Percentiles rank a stretch among this genome's conserved stretches.
Conservation (phyloP, 169 alveolate genomes). For the Cryptosporidium meleagridis region DNA sequence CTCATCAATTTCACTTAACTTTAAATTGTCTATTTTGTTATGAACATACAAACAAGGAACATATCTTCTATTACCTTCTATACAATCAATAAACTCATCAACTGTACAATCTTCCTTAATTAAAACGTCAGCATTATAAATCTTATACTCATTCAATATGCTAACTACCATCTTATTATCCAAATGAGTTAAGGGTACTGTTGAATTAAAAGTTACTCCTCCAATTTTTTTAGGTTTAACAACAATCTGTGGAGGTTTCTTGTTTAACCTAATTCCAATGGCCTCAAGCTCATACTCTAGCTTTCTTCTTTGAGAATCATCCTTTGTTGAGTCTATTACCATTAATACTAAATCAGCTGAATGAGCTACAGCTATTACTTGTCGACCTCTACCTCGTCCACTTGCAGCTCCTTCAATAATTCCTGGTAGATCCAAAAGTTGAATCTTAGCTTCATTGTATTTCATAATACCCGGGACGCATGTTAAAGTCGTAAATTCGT, state of each 20-base stretch:
- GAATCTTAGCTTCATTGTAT: slow-evolving; percentile 91
- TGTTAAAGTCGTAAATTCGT: slow-evolving; percentile 91
- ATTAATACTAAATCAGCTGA: slow-evolving; percentile 88
- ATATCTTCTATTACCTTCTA: slow-evolving; percentile 93
- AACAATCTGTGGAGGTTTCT: slow-evolving; percentile 85
- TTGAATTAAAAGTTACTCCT: slow-evolving; percentile 84
- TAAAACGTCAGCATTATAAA: slow-evolving; percentile 87
- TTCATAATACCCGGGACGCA: slow-evolving; percentile 90
- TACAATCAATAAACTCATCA: slow-evolving; percentile 90
- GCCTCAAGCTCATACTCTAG: slow-evolving; percentile 86
- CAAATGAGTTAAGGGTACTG: slow-evolving; percentile 85
- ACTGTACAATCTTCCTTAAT: slow-evolving; percentile 87
- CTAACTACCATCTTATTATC: slow-evolving; percentile 86
- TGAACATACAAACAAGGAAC: slow-evolving; percentile 91
- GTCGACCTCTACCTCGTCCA: slow-evolving; percentile 96
- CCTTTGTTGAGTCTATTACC: slow-evolving; percentile 81
- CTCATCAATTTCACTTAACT: slow-evolving; percentile 89
- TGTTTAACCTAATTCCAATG: slow-evolving; percentile 89
- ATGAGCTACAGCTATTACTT: slow-evolving; percentile 93
- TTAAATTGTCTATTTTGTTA: slow-evolving; percentile 91
- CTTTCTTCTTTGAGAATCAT: slow-evolving; percentile 87
- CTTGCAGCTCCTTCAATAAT: slow-evolving; percentile 96
- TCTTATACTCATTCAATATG: slow-evolving; percentile 87
- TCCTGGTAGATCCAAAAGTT: slow-evolving; percentile 95
- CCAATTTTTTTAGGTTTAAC: slow-evolving; percentile 86